Conservation (phyloP, 2,329 filamentous ascomycete species). For the Alternaria gansuensis region DNA sequence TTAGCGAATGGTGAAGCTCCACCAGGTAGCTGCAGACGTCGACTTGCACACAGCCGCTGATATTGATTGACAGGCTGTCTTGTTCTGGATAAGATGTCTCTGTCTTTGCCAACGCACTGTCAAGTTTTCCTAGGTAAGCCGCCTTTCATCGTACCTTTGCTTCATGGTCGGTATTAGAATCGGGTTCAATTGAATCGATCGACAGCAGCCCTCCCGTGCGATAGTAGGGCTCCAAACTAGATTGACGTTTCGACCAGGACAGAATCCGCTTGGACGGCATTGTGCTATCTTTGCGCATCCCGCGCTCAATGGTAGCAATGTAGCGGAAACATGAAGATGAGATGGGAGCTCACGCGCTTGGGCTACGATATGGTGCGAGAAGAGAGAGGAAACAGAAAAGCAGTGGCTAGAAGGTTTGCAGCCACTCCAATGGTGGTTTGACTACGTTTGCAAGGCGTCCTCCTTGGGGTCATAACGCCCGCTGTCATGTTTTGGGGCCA, state of each 20-base stretch:
- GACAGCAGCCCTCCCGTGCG: conserved; percentile 53
- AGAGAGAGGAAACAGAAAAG: background rate
- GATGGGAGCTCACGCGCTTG: conserved; percentile 5
- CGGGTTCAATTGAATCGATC: conserved; percentile 39
- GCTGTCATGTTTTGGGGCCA: conserved; percentile 28
- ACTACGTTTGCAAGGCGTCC: conserved; percentile 20
- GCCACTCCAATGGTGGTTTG: conserved; percentile 10
- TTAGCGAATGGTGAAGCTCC: conserved; percentile 47
- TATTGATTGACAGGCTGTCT: conserved; percentile 30
- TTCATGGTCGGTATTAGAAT: conserved; percentile 25
- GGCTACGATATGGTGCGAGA: background rate
- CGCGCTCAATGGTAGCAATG: conserved; percentile 10
- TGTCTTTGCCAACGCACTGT: conserved; percentile 45
- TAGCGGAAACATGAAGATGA: conserved; percentile 18
- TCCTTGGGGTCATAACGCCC: conserved; percentile 17
- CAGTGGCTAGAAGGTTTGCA: conserved; percentile 8
- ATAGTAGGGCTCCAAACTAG: conserved; percentile 47
- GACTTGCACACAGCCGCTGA: conserved; percentile 19
- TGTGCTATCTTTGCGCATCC: conserved; percentile 12
- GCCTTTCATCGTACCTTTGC: conserved; percentile 45
- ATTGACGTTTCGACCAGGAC: conserved; percentile 56
- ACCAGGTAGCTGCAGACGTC: conserved; percentile 41
- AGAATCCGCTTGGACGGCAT: conserved; percentile 57
- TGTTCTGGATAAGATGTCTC: conserved; percentile 47
- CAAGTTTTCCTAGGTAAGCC: conserved; percentile 4